Conservation (phyloP, 2,329 filamentous ascomycete genomes). For the Alternaria brassicicola region DNA sequence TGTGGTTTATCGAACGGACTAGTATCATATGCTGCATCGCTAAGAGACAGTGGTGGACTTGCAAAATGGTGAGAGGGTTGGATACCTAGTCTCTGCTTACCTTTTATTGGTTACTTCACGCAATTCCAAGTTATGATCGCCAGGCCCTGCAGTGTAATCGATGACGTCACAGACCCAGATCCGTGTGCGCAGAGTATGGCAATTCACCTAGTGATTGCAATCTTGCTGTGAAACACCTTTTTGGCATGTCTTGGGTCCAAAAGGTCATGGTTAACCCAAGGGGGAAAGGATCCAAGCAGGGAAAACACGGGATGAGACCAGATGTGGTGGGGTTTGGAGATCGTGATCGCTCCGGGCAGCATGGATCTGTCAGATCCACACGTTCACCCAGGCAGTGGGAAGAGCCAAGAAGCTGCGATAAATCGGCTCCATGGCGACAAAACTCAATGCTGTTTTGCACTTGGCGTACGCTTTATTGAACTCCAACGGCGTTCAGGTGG, state of each 20-base stretch:
- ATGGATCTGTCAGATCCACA: background rate
- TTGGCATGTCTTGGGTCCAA: background rate
- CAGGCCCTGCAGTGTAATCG: background rate
- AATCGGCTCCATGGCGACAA: background rate
- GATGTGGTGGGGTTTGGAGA: constrained; percentile 12
- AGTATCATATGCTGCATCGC: constrained; percentile 97
- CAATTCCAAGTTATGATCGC: too few relatives aligned
- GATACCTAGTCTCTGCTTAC: background rate
- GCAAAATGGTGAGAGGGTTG: background rate
- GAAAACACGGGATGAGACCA: constrained; percentile 4
- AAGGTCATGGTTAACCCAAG: background rate
- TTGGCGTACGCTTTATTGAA: background rate
- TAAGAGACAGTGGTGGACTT: constrained; percentile 54
- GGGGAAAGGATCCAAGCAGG: constrained; percentile 15
- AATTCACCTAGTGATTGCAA: background rate
- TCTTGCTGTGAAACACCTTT: background rate
- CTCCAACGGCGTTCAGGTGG: background rate
- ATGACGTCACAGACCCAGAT: constrained; percentile 1
- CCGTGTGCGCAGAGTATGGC: background rate
- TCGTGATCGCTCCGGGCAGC: constrained; percentile 6
- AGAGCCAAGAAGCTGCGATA: background rate
- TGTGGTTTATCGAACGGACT: constrained; percentile 93
- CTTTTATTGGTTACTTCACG: background rate
- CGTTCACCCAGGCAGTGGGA: background rate
- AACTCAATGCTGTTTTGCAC: background rate